Conservation (phyloP, 176 grass and related monocot genomes). For the Juncus effusus region DNA sequence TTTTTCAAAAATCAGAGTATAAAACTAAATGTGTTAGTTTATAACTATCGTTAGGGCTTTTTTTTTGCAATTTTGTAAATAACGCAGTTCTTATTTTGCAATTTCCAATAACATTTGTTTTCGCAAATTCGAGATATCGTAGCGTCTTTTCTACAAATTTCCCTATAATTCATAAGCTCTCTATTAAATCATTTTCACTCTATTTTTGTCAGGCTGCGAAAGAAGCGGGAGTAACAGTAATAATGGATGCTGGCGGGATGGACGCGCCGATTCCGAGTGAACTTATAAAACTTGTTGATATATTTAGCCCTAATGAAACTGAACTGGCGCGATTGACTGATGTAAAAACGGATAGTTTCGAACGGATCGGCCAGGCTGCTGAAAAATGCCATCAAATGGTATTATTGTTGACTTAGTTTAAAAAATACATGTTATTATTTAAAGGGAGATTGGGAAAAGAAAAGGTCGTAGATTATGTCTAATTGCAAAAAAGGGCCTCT, state of each 20-base stretch:
- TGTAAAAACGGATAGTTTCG: slow-evolving; percentile 71
- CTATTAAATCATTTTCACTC: slow-evolving; percentile 3
- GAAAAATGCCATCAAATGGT: slow-evolving; percentile 71
- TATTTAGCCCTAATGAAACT: slow-evolving; percentile 99
- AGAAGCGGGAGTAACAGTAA: slow-evolving; percentile 76
- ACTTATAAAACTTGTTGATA: slow-evolving; percentile 66
- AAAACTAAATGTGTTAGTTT: too few species aligned
- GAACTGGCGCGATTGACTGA: slow-evolving; percentile 77
- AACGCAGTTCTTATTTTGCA: too few species aligned
- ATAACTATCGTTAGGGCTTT: too few species aligned
- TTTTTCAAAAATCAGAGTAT: too few species aligned
- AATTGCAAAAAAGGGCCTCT: too few species aligned
- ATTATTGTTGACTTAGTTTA: too few species aligned
- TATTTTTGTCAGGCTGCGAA: slow-evolving; percentile 57
- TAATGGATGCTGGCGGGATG: slow-evolving; percentile 90
- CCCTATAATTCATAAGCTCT: not conserved
- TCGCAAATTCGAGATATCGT: too few species aligned
- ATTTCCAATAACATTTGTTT: too few species aligned
- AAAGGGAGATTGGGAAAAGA: too few species aligned
- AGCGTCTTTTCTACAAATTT: too few species aligned
- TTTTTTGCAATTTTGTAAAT: too few species aligned
- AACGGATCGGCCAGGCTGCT: slow-evolving; percentile 72
- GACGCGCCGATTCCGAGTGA: slow-evolving; percentile 78
- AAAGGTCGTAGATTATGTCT: too few species aligned
- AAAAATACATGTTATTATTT: not conserved